Evolutionary conservation across 495 filamentous ascomycete genomes (phyloP), one percentile per base, ranked within the genome.

Genomic region (Tetracladium setigerum): DNA sequence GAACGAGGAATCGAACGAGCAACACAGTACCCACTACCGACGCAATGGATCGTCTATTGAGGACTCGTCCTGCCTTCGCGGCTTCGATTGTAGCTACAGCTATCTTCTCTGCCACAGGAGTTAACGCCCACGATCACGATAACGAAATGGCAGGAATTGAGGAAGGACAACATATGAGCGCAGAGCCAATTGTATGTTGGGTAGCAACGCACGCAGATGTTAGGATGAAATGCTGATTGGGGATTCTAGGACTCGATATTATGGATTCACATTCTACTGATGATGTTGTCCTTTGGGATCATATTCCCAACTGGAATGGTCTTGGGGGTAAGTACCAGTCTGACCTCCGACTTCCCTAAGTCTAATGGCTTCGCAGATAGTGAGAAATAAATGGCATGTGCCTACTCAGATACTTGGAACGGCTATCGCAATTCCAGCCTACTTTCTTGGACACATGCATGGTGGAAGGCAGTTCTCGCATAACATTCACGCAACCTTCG

Each of bases 271-370:
- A 96, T 98, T 56, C 73, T 94, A 46, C 60, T 94, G n/a, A 89
- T 95, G 76, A 82, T 82, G 49, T 54, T 87, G 22, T 73, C 88
- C 19, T 97, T 94, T 73, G 92, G 92, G 44, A 66, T 97, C 39
- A 74, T 97, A 34, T 96, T 97, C 57, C 92, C 92, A 8, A 70
- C 87, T 16, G 92, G 94, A 38, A 96, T 98, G 91, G 91, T 98
- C 30, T 71, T 97, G 10, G 91, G 92, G 30, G 85, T 91, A 78
- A 53, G 80, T 70, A 38, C 4, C 8, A 12, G 10, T 53, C 13
- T 53, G 43, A 31, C 35, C 8, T 44, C 27, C 30, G 35, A 30
- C 46, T 17, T 1, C 22, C 10, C 4, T 15, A 37, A 8, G 16
- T 50, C 42, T 44, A 22, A 17, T 27, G 8, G 4, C 22, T 2